A percentile compares a stretch with the other conserved stretches of the same genome.
phyloP scores from a whole-genome alignment of 441 rosid genomes.

The Adansonia madagascariensis region DNA sequence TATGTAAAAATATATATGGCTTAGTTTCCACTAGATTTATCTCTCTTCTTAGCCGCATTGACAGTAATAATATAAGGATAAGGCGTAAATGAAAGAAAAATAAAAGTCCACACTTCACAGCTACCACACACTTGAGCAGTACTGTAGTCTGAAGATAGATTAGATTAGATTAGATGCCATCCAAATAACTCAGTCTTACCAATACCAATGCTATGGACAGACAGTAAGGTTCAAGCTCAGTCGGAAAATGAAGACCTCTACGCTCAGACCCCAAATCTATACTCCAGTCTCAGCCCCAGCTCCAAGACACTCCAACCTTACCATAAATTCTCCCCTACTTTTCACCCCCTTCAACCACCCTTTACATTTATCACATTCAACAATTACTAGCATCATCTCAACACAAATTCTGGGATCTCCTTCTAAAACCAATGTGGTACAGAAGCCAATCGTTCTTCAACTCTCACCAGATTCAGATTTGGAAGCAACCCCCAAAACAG shows the following conservation, averaged over 20 bases:
- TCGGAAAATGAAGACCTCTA: conserved; percentile 37
- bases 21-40: no score
- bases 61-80: no score
- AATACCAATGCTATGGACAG: no score
- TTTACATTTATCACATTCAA: conserved; percentile 22
- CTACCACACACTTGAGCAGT: no score
- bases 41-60: no score
- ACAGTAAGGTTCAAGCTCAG: no score
- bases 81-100: no score
- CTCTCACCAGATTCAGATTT: background rate
- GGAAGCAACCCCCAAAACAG: conserved; percentile 28
- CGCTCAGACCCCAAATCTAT: conserved; percentile 35
- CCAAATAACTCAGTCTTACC: no score
- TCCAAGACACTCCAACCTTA: conserved; percentile 26
- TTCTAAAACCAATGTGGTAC: background rate
- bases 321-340: conserved; percentile 18
- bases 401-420: background rate
- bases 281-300: background rate
- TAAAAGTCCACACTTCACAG: no score
- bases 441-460: background rate
- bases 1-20: no score
- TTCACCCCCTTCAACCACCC: conserved; percentile 13
- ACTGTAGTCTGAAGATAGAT: no score
- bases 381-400: background rate
- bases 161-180: no score